phyloP scores from a whole-genome alignment of 306 rosid genomes.

The Fragaria iinumae region DNA sequence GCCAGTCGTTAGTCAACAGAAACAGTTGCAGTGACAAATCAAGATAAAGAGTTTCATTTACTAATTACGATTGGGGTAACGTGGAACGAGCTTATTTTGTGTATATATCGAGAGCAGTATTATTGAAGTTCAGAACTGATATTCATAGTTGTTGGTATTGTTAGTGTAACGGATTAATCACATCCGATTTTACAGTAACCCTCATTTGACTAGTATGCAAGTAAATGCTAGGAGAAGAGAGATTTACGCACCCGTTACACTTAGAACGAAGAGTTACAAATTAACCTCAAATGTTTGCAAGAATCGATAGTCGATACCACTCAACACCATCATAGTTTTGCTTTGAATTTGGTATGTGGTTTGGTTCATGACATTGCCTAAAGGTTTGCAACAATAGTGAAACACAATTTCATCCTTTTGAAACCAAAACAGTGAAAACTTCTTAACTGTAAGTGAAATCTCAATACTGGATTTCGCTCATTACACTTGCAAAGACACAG shows the following conservation, averaged over 20 bases:
- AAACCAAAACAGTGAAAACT: background rate
- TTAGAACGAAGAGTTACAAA: background rate
- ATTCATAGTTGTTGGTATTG: no score
- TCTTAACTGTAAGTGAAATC: background rate
- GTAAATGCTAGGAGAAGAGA: background rate
- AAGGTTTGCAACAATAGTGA: background rate
- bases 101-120: background rate
- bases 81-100: background rate
- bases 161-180: background rate
- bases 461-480: constrained; percentile 7
- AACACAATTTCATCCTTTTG: background rate
- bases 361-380: background rate
- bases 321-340: background rate
- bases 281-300: background rate
- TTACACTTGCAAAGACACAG: background rate
- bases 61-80: background rate
- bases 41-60: background rate
- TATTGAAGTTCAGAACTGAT: background rate
- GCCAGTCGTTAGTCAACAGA: background rate
- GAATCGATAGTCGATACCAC: background rate
- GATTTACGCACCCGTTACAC: background rate
- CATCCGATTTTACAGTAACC: background rate
- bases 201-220: background rate
- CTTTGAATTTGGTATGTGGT: background rate
- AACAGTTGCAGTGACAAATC: background rate